These are phyloP conservation scores for Monosporozyma aerobia DNA, from an alignment of 805 yeast genomes.

Conservation along the genomic window DNA sequence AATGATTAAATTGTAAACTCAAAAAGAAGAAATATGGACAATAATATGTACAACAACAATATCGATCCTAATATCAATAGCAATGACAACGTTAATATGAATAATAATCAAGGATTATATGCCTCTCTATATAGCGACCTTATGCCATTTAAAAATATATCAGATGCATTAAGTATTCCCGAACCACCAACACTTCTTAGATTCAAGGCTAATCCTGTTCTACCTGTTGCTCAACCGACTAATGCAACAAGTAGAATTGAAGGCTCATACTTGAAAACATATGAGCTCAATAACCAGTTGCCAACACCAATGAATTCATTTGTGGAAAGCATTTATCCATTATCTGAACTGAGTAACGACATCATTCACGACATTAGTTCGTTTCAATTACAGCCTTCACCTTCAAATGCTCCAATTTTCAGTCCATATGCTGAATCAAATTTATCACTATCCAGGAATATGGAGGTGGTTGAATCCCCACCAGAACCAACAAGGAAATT, in stretches of 20 bases:
- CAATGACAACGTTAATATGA: neutral
- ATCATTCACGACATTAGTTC: neutral
- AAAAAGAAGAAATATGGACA: neutral
- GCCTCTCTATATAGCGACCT: neutral
- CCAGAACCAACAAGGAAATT: constrained; percentile 2
- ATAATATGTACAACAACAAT: neutral
- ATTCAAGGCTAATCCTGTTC: neutral
- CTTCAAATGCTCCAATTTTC: neutral
- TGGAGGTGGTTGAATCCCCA: neutral
- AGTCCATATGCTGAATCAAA: neutral
- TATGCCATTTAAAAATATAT: neutral
- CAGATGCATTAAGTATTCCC: neutral
- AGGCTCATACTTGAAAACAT: neutral
- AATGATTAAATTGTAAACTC: neutral
- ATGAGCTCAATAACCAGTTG: neutral
- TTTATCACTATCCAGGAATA: neutral
- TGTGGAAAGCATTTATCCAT: constrained; percentile 2
- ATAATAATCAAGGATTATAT: neutral
- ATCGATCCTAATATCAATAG: neutral
- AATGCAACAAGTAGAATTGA: neutral
- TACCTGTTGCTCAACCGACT: neutral
- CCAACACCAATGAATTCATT: constrained; percentile 5
- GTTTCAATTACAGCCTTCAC: neutral
- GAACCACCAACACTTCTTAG: neutral
- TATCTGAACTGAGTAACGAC: neutral